Evolutionary conservation across 2,329 filamentous ascomycete genomes (phyloP), one percentile per base, ranked within the genome.

Genomic region (Colletotrichum salicis): DNA sequence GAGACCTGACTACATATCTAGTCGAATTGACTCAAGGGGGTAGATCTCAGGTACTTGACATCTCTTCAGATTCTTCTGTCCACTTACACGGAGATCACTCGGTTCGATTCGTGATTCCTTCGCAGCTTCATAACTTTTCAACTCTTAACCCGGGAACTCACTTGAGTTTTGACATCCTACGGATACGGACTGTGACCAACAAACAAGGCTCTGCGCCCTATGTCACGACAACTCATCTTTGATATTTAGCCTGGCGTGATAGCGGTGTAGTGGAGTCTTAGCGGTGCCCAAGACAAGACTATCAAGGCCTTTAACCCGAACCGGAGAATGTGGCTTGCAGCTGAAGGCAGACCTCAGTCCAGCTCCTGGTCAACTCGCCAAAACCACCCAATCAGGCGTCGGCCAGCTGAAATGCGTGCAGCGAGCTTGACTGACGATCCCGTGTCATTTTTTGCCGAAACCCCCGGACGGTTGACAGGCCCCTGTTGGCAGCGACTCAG

Each of bases 311-410:
- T 67, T 71, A 72, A 52, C 70, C 70, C 58, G 29, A 72, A 72
- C 33, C 27, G 70, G 70, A 61, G 8, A 62, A 62, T 58, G 67
- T 72, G 70, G 70, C 70, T 72, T 72, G 61, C 48, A 67, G 70
- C 70, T 72, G 70, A 71, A 70, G 54, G 62, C 70, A 71, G 70
- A 57, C 67, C 57, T 60, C 67, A 61, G 35, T 52, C 61, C 37
- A 62, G 67, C 61, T 59, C 57, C 67, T 29, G 15, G 70, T 70
- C 60, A 10, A 51, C 55, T 72, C 66, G 70, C 59, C 55, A 72
- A 72, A 33, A n/a, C 15, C 55, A 13, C 27, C 69, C 70, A 72
- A 70, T 72, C 24, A 62, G 45, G 60, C 5, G 48, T 24, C 15
- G 12, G 51, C n/a, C 59, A n/a, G 59, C 70, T 69, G 60, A 56